phyloP scores from a whole-genome alignment of 1,139 yeast genomes.

The Geotrichum histeridarum region DNA sequence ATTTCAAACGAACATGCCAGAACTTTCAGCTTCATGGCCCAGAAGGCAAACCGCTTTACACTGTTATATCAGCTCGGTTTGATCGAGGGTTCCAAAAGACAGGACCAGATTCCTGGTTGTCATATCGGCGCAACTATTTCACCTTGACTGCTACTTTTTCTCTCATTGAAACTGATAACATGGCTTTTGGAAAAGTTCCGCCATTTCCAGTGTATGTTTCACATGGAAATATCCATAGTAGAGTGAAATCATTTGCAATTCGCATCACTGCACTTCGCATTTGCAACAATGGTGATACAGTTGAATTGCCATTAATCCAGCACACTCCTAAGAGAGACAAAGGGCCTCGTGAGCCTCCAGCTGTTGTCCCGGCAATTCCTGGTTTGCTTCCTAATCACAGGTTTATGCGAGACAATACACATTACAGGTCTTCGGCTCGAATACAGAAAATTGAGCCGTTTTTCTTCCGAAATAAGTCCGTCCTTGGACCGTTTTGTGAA shows the following conservation, averaged over 20 bases:
- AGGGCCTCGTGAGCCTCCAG: conserved; percentile 16
- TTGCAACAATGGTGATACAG: conserved; percentile 1
- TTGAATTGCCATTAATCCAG: conserved; percentile 18
- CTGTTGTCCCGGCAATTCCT: conserved; percentile 18
- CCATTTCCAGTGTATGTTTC: conserved; percentile 11
- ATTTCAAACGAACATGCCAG: conserved; percentile 16
- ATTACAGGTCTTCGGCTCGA: conserved; percentile 15
- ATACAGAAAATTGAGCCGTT: conserved; percentile 16
- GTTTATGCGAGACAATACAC: conserved; percentile 19
- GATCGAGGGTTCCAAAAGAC: conserved; percentile 20
- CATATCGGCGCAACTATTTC: conserved; percentile 20
- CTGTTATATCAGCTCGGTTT: conserved; percentile 17
- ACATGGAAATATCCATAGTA: not conserved
- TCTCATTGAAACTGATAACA: conserved; percentile 7
- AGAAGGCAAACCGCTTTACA: conserved; percentile 11
- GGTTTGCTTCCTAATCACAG: conserved; percentile 19
- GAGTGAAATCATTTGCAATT: conserved; percentile 15
- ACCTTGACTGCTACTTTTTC: conserved; percentile 17
- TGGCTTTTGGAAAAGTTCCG: conserved; percentile 17
- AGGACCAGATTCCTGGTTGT: conserved; percentile 16
- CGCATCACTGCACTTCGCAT: conserved; percentile 18
- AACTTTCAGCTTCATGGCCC: conserved; percentile 17
- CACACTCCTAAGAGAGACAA: conserved; percentile 19
- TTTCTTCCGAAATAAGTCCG: conserved; percentile 12
- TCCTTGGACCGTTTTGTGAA: conserved; percentile 16